phyloP scores from a whole-genome alignment of 2,329 filamentous ascomycete species.

The Pseudocercospora crystallina region DNA sequence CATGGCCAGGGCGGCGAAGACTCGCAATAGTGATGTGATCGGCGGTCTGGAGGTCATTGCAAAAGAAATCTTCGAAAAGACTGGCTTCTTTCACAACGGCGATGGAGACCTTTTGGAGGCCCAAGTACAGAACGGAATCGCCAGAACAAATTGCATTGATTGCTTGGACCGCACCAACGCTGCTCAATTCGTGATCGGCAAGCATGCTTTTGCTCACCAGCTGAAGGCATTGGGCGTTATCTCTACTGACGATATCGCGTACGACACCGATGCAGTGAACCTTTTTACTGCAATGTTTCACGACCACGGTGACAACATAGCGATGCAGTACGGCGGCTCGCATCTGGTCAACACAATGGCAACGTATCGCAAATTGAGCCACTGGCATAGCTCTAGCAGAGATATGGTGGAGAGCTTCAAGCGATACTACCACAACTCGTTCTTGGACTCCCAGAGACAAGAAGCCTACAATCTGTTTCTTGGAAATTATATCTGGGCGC shows the following conservation, averaged over 20 bases:
- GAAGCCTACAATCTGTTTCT: slow-evolving; percentile 97
- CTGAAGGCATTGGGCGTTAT: slow-evolving; percentile 89
- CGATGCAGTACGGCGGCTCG: slow-evolving; percentile 94
- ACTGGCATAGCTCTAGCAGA: slow-evolving; percentile 95
- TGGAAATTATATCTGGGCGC: slow-evolving; percentile 86
- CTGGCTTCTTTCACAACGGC: slow-evolving; percentile 94
- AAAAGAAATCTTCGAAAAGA: slow-evolving; percentile 78
- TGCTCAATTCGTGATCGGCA: slow-evolving; percentile 96
- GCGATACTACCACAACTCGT: slow-evolving; percentile 97
- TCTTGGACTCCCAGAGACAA: slow-evolving; percentile 94
- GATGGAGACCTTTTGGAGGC: slow-evolving; percentile 65
- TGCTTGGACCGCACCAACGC: slow-evolving; percentile 96
- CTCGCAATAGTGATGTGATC: slow-evolving; percentile 88
- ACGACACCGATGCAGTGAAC: slow-evolving; percentile 94
- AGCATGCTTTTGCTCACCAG: slow-evolving; percentile 87
- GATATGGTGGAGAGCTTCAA: slow-evolving; percentile 99
- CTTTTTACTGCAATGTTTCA: slow-evolving; percentile 97
- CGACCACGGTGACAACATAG: slow-evolving; percentile 95
- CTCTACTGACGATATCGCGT: slow-evolving; percentile 74
- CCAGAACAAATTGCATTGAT: slow-evolving; percentile 96
- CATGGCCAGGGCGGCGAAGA: slow-evolving; percentile 94
- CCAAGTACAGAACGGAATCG: slow-evolving; percentile 84
- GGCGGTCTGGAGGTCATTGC: slow-evolving; percentile 86
- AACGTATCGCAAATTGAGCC: slow-evolving; percentile 97
- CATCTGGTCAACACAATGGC: slow-evolving; percentile 99